A percentile compares a stretch with the other conserved stretches of the same genome.
These are phyloP conservation scores for Xylariaceae sp. DNA, from an alignment of 2,329 filamentous ascomycete genomes.

Conservation along the genomic window DNA sequence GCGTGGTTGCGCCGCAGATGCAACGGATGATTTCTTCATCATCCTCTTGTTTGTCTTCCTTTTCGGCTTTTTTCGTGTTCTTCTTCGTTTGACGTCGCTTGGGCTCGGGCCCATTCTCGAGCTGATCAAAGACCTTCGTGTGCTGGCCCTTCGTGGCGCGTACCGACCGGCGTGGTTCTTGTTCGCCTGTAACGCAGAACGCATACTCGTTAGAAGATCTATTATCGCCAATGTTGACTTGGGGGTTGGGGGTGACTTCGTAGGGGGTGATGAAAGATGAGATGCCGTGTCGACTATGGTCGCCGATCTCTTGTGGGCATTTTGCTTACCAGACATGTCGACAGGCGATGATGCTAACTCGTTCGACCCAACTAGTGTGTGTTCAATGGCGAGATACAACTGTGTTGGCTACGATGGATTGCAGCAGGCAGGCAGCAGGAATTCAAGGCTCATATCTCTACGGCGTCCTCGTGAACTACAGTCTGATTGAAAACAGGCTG, in stretches of 20 bases:
- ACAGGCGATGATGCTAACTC: conserved; percentile 10
- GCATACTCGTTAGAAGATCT: conserved; percentile 24
- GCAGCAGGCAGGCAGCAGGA: conserved; percentile 12
- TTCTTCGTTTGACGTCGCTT: conserved; percentile 45
- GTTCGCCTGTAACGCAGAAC: conserved; percentile 37
- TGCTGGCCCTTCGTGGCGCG: conserved; percentile 96
- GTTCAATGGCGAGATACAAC: conserved; percentile 13
- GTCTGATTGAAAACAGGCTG: conserved; percentile 26
- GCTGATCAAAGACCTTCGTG: conserved; percentile 76
- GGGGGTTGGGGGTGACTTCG: not conserved
- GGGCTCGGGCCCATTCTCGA: conserved; percentile 54
- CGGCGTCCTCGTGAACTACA: conserved; percentile 30
- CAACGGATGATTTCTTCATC: conserved; percentile 81
- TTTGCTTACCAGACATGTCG: conserved; percentile 35
- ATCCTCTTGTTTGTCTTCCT: conserved; percentile 51
- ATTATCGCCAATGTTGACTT: not conserved
- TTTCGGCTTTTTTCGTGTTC: conserved; percentile 52
- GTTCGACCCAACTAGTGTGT: conserved; percentile 11
- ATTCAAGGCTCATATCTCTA: conserved; percentile 34
- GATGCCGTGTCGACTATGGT: conserved; percentile 4
- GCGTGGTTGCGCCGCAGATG: conserved; percentile 82
- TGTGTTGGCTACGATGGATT: conserved; percentile 25
- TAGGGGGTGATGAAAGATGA: conserved; percentile 1
- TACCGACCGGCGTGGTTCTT: conserved; percentile 86
- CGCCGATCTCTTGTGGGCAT: conserved; percentile 16